Evolutionary conservation across 176 grass and related monocot genomes (phyloP), one percentile per base, ranked within the genome.

Genomic region (Aegilops tauschii): DNA sequence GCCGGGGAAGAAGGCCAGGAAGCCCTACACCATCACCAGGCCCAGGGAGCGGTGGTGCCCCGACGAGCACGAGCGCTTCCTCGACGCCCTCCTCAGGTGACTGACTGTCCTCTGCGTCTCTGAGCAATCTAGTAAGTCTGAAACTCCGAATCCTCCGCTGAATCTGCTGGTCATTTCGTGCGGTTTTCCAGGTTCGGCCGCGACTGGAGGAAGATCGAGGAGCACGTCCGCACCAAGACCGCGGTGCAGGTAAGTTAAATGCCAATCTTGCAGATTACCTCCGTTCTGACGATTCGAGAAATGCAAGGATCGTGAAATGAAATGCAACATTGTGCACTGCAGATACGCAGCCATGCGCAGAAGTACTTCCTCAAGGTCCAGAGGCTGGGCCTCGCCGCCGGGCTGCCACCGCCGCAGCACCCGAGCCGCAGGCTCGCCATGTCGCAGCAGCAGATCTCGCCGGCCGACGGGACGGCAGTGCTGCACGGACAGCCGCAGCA

Each of bases 191-290:
- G 95, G 87, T 95, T 90, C 39, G 96, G 96, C 12, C 92, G 96
- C 50, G 96, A 98, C 54, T 98, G 96, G 96, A 98, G 95, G 79
- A 98, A 88, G 91, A 95, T 98, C 61, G 93, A 98, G 90, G 96
- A 95, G 74, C 94, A 95, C 23, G 92, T 98, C 49, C 50, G 92
- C 68, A 98, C 93, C 47, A 98, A 98, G 84, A 98, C 93, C 45
- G 58, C 96, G 17, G 67, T 96, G 14, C 96, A 98, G 96, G 96
- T 81, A 86, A 10, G 17, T 20, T 69, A 17, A 10, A 0, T 69
- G 31, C 10, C 32, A 1, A 37, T 37, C 32, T 9, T 59, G 54
- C 18, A 58, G 0, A 36, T 31, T 63, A 8, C 25, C 6, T 83
- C 28, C 25, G 9, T 40, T 68, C 28, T 23, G 13, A 73, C 16